Percentiles rank a stretch among this genome's conserved stretches.
These are phyloP conservation scores for Ceratobasidium sp. DNA, from an alignment of 1,284 basidiomycete species.

Conservation along the genomic window DNA sequence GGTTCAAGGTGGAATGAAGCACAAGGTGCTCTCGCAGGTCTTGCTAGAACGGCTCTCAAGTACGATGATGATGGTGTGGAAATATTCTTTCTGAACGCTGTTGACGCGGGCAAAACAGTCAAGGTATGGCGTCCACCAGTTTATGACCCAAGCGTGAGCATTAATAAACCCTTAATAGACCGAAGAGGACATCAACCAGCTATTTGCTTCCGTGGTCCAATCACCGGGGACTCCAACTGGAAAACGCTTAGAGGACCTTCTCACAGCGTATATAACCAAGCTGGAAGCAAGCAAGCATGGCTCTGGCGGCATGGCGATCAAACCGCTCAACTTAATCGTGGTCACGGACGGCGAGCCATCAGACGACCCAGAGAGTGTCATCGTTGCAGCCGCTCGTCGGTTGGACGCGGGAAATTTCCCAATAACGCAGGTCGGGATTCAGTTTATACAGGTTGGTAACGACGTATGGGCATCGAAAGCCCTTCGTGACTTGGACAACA, in stretches of 20 bases:
- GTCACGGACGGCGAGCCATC: conserved; percentile 72
- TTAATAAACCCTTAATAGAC: neutral
- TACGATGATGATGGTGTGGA: conserved; percentile 69
- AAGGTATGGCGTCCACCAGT: conserved; percentile 40
- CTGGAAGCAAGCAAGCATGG: conserved; percentile 60
- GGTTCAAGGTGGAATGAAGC: conserved; percentile 66
- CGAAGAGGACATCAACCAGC: conserved; percentile 55
- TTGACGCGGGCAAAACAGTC: conserved; percentile 33
- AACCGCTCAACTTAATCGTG: conserved; percentile 72
- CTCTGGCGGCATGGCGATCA: conserved; percentile 52
- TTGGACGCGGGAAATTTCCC: conserved; percentile 67
- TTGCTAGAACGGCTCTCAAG: conserved; percentile 62
- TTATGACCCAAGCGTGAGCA: neutral
- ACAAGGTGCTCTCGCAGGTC: conserved; percentile 60
- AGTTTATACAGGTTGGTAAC: conserved; percentile 64
- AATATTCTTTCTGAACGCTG: conserved; percentile 65
- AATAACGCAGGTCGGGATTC: conserved; percentile 57
- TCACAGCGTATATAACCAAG: conserved; percentile 63
- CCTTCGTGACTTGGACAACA: conserved; percentile 56
- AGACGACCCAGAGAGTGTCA: conserved; percentile 67
- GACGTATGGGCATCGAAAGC: conserved; percentile 61
- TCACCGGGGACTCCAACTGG: conserved; percentile 69
- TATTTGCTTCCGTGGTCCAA: conserved; percentile 64
- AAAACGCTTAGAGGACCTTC: conserved; percentile 64
- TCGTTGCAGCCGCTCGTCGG: conserved; percentile 65